These are phyloP conservation scores for Phytophthora fragariae DNA, from an alignment of 352 stramenopile species.

Conservation along the genomic window DNA sequence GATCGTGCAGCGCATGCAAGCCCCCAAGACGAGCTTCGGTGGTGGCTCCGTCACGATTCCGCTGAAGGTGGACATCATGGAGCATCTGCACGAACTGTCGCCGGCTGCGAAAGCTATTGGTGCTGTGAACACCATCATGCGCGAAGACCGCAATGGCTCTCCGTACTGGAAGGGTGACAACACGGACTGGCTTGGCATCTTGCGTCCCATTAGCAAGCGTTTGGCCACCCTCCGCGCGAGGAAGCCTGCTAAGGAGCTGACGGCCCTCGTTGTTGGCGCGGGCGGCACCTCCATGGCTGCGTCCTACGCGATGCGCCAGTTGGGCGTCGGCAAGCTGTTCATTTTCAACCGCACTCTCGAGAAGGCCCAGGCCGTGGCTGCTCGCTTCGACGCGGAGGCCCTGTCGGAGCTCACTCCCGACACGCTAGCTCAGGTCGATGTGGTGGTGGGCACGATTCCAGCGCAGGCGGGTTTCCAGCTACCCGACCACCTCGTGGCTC, in stretches of 20 bases:
- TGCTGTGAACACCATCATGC: conserved; percentile 98
- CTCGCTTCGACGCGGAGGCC: conserved; percentile 87
- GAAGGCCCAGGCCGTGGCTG: conserved; percentile 92
- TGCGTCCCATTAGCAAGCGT: conserved; percentile 89
- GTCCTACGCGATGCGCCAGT: conserved; percentile 92
- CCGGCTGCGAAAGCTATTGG: conserved; percentile 95
- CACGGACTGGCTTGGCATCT: conserved; percentile 99
- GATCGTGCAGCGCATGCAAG: conserved; percentile 56
- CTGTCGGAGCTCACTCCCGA: conserved; percentile 63
- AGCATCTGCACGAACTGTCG: conserved; percentile 93
- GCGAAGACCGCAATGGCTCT: conserved; percentile 53
- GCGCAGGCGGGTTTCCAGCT: conserved; percentile 86
- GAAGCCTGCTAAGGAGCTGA: conserved; percentile 40
- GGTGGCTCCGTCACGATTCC: conserved; percentile 98
- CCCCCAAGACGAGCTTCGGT: conserved; percentile 76
- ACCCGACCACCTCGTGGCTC: conserved; percentile 68
- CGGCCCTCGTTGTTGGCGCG: conserved; percentile 89
- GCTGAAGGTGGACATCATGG: conserved; percentile 96
- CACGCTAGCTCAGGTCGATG: conserved; percentile 67
- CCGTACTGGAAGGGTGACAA: conserved; percentile 93
- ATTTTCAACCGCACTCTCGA: conserved; percentile 96
- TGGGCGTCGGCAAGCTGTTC: conserved; percentile 86
- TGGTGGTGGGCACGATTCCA: conserved; percentile 97
- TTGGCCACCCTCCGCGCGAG: conserved; percentile 28
- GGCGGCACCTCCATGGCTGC: conserved; percentile 96